These are phyloP conservation scores for Puccinia hordei DNA, from an alignment of 1,284 basidiomycete species.

Conservation along the genomic window DNA sequence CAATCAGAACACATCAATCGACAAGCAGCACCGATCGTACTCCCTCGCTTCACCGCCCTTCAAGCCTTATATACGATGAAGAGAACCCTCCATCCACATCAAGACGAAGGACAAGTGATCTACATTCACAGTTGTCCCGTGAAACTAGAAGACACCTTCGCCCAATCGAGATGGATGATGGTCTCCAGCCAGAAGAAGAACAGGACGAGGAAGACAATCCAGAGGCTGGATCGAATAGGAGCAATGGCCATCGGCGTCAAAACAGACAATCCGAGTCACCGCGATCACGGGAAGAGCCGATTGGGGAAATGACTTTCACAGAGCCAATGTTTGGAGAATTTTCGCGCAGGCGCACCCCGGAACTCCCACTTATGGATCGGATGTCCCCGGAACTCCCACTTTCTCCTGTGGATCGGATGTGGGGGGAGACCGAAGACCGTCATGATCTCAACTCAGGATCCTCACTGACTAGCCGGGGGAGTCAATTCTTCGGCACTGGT, in stretches of 20 bases:
- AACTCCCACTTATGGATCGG: background rate
- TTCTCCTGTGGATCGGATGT: slow-evolving; percentile 13
- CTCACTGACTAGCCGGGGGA: background rate
- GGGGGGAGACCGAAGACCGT: slow-evolving; percentile 1
- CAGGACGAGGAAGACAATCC: background rate
- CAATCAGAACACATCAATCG: slow-evolving; percentile 5
- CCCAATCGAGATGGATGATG: background rate
- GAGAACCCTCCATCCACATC: background rate
- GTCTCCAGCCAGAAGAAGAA: slow-evolving; percentile 26
- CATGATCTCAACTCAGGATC: background rate
- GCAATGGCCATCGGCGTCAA: background rate
- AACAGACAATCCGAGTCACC: background rate
- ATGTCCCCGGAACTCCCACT: slow-evolving; percentile 15
- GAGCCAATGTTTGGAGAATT: slow-evolving; percentile 15
- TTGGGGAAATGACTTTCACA: background rate
- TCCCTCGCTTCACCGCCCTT: slow-evolving; percentile 2
- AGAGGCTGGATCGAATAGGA: background rate
- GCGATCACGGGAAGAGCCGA: background rate
- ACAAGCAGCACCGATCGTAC: background rate
- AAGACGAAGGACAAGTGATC: slow-evolving; percentile 18
- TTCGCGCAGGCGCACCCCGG: slow-evolving; percentile 7
- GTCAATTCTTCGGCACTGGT: slow-evolving; percentile 1
- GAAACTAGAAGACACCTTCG: background rate
- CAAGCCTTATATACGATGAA: slow-evolving; percentile 17
- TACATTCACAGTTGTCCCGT: background rate